Conservation (phyloP, 306 rosid species). For the Ormosia emarginata region DNA sequence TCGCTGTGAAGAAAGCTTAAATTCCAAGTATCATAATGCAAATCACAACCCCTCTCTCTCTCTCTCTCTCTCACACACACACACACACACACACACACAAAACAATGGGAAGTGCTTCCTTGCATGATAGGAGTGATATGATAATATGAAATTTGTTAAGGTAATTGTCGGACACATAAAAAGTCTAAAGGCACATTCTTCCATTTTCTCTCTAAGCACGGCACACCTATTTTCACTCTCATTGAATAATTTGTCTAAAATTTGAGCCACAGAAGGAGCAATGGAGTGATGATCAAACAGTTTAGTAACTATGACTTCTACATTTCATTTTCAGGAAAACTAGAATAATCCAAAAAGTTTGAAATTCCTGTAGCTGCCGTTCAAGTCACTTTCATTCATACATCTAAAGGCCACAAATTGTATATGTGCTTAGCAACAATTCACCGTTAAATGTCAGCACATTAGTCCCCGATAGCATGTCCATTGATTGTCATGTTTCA, state of each 20-base stretch:
- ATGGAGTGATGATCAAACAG: neutral
- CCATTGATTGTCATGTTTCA: constrained; percentile 11
- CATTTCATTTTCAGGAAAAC: neutral
- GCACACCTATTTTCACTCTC: neutral
- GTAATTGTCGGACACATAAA: neutral
- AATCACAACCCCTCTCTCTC: neutral
- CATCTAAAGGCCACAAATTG: neutral
- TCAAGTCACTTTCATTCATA: constrained; percentile 33
- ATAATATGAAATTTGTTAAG: neutral
- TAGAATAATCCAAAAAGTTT: constrained; percentile 2
- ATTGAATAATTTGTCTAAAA: neutral
- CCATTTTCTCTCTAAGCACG: neutral
- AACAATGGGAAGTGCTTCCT: too few relatives aligned
- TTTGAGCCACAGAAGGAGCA: neutral
- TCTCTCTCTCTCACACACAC: too few relatives aligned
- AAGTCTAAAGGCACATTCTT: neutral
- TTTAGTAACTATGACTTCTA: neutral
- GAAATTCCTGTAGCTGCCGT: constrained; percentile 13
- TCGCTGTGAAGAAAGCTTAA: neutral
- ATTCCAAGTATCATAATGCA: constrained; percentile 1
- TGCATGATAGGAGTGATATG: neutral
- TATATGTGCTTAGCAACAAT: constrained; percentile 7
- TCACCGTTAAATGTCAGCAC: constrained; percentile 8
- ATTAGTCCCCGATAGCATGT: neutral
- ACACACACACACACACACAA: too few relatives aligned